Conservation (phyloP, 306 rosid genomes). For the Pueraria montana region DNA sequence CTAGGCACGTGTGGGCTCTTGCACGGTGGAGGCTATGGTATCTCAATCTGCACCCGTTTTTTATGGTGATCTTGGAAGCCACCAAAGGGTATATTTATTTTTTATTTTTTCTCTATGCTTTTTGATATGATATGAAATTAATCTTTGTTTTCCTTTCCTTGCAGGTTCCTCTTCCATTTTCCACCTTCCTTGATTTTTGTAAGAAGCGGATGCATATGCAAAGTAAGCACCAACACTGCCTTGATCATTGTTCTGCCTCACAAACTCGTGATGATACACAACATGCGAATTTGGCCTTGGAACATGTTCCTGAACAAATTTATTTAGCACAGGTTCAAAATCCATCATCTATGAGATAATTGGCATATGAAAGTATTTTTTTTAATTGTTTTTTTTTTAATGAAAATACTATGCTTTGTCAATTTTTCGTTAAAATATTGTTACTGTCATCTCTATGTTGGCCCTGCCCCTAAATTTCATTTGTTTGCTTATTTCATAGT, state of each 20-base stretch:
- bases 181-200: constrained; percentile 72
- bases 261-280: constrained; percentile 43
- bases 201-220: constrained; percentile 60
- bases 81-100: constrained; percentile 75
- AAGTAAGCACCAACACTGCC: constrained; percentile 46
- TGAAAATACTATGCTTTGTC: neutral
- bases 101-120: neutral
- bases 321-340: constrained; percentile 92
- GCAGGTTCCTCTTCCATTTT: constrained; percentile 87
- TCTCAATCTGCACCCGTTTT: constrained; percentile 80
- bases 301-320: constrained; percentile 68
- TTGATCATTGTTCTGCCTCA: constrained; percentile 42
- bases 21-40: constrained; percentile 88
- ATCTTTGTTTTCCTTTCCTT: constrained; percentile 42
- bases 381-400: neutral
- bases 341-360: constrained; percentile 36
- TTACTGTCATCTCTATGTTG: constrained; percentile 19
- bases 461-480: neutral
- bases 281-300: constrained; percentile 55
- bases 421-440: neutral
- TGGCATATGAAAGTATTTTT: constrained; percentile 28
- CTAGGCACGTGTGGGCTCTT: constrained; percentile 77
- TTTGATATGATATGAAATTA: neutral
- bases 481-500: constrained; percentile 33
- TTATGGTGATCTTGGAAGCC: constrained; percentile 93